Conservation (phyloP, 176 grass and related monocot species). For the Rhynchospora pubera region DNA sequence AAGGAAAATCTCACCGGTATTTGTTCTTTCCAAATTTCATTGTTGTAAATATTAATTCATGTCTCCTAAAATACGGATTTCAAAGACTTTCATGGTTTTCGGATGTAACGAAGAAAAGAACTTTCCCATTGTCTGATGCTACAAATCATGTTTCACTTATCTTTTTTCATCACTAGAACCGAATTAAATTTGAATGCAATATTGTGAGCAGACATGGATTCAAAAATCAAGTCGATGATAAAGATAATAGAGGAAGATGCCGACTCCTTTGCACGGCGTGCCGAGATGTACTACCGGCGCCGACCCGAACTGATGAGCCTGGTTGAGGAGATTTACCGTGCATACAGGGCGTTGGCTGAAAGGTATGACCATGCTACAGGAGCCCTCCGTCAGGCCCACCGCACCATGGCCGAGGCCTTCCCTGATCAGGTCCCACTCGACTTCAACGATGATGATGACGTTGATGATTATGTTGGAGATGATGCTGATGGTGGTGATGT, state of each 20-base stretch:
- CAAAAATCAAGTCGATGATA: conserved; percentile 91
- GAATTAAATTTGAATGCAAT: conserved; percentile 12
- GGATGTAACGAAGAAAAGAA: no score
- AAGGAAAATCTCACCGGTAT: conserved; percentile 87
- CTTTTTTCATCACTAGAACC: not conserved
- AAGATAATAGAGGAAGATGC: conserved; percentile 96
- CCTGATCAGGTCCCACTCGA: conserved; percentile 62
- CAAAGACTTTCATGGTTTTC: no score
- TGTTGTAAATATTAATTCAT: not conserved
- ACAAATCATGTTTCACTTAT: not conserved
- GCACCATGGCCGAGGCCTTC: conserved; percentile 89
- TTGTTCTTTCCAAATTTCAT: not conserved
- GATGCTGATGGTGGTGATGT: conserved; percentile 40
- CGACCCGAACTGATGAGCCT: conserved; percentile 85
- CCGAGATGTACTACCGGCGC: conserved; percentile 95
- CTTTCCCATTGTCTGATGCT: no score
- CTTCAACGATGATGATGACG: conserved; percentile 64
- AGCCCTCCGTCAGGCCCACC: conserved; percentile 71
- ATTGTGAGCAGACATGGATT: conserved; percentile 57
- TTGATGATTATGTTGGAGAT: conserved; percentile 57
- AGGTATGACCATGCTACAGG: conserved; percentile 87
- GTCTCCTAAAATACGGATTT: no score
- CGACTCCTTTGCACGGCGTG: conserved; percentile 92
- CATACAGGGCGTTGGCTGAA: conserved; percentile 88
- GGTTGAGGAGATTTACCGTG: conserved; percentile 93